Evolutionary conservation across 2,329 filamentous ascomycete species (phyloP).

Genomic region (Myriosclerotinia duriaeana): DNA sequence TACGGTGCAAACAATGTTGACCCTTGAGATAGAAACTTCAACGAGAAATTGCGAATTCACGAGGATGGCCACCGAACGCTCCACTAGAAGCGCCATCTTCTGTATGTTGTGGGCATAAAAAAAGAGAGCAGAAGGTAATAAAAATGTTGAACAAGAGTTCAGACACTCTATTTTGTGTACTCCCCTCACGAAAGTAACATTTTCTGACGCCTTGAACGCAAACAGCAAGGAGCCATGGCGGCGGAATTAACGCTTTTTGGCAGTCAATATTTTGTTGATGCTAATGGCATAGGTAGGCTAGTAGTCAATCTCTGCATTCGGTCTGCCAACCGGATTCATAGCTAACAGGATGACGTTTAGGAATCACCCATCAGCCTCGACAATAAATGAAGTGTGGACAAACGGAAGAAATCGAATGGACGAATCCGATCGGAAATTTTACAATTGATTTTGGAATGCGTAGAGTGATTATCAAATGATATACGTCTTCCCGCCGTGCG

Average conservation of each 20-base stretch:
- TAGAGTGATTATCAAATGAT: no score
- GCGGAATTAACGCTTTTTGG: not conserved
- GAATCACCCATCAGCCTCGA: not conserved
- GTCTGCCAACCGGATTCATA: not conserved
- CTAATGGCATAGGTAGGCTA: constrained; percentile 1
- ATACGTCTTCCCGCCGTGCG: no score
- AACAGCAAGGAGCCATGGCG: not conserved
- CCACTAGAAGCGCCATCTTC: constrained; percentile 4
- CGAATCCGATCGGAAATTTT: no score
- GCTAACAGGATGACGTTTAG: not conserved
- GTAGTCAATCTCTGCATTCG: not conserved
- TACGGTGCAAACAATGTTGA: not conserved
- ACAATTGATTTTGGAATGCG: no score
- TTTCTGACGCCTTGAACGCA: not conserved
- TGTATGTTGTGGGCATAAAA: not conserved
- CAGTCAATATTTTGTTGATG: not conserved
- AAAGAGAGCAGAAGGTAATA: constrained; percentile 6
- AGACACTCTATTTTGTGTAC: not conserved
- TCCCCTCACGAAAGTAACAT: not conserved
- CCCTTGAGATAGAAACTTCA: constrained; percentile 19
- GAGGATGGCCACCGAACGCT: constrained; percentile 16
- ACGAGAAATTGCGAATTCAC: constrained; percentile 23
- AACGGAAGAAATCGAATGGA: not conserved
- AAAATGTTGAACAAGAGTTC: not conserved
- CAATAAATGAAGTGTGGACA: not conserved